phyloP scores from a whole-genome alignment of 2,329 filamentous ascomycete species.

The Exophiala xenobiotica region DNA sequence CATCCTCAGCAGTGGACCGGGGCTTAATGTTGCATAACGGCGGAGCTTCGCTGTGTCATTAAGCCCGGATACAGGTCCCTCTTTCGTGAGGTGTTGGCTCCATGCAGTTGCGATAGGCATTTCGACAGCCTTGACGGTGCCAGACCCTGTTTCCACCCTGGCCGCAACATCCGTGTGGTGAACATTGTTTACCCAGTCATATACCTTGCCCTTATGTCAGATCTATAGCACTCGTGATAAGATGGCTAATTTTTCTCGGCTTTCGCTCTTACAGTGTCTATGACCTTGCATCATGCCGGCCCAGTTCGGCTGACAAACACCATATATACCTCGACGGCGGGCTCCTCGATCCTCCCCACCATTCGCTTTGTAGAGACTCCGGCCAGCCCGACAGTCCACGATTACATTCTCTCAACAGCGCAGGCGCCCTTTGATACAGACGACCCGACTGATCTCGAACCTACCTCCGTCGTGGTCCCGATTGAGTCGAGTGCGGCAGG shows the following conservation, averaged over 20 bases:
- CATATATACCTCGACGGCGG: conserved; percentile 21
- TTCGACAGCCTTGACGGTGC: conserved; percentile 10
- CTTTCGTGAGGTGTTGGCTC: conserved; percentile 5
- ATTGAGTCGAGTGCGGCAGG: conserved; percentile 7
- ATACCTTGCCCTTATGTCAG: conserved; percentile 16
- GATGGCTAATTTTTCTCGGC: conserved; percentile 23
- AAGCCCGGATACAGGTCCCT: not conserved
- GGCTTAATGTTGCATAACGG: conserved; percentile 5
- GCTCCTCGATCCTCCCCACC: conserved; percentile 7
- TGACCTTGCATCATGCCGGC: conserved; percentile 22
- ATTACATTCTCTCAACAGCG: not conserved
- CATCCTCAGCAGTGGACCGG: conserved; percentile 1
- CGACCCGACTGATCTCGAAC: not conserved
- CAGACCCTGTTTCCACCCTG: conserved; percentile 11
- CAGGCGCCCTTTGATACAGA: conserved; percentile 4
- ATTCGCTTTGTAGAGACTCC: conserved; percentile 7
- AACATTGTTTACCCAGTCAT: conserved; percentile 16
- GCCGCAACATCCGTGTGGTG: conserved; percentile 18
- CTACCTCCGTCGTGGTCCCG: conserved; percentile 8
- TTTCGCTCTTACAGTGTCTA: conserved; percentile 30
- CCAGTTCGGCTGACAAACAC: conserved; percentile 19
- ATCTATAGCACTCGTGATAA: conserved; percentile 13
- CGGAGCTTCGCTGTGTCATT: conserved; percentile 1
- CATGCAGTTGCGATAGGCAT: conserved; percentile 16
- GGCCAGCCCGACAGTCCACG: conserved; percentile 9